phyloP scores from a whole-genome alignment of 192 early-diverging fungal species.

The Mortierella alpina region DNA sequence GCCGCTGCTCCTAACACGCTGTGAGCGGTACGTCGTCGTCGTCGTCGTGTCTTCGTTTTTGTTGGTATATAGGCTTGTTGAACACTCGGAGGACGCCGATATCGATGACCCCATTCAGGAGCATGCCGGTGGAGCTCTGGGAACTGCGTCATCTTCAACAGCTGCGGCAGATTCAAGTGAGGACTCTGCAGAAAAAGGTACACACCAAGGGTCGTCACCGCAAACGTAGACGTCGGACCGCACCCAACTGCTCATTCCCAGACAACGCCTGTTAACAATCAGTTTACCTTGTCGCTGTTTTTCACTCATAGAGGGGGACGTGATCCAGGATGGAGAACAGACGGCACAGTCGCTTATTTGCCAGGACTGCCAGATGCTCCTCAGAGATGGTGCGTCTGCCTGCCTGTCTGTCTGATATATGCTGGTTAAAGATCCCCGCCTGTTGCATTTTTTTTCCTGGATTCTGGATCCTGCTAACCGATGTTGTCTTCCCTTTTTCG shows the following conservation, averaged over 20 bases:
- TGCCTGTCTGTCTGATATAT: too few species aligned
- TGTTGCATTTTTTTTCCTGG: conserved; percentile 10
- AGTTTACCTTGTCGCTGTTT: background rate
- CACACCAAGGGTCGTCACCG: background rate
- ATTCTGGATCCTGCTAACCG: background rate
- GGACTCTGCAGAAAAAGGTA: conserved; percentile 49
- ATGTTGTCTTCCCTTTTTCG: background rate
- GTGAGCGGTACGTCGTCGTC: background rate
- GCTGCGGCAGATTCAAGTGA: conserved; percentile 20
- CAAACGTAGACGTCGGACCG: conserved; percentile 1
- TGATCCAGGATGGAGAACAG: conserved; percentile 75
- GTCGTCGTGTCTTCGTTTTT: background rate
- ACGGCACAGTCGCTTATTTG: conserved; percentile 84
- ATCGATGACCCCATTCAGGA: conserved; percentile 64
- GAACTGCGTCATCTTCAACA: conserved; percentile 20
- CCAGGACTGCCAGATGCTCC: conserved; percentile 84
- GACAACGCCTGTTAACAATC: background rate
- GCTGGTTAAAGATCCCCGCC: background rate
- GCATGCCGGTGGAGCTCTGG: conserved; percentile 49
- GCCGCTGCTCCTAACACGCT: background rate
- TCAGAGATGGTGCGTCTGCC: conserved; percentile 68
- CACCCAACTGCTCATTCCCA: background rate
- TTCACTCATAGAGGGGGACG: conserved; percentile 61
- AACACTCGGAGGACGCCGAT: conserved; percentile 79
- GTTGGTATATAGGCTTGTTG: conserved; percentile 64